phyloP scores from a whole-genome alignment of 2,329 filamentous ascomycete genomes.

The Arachnomyces sp. region DNA sequence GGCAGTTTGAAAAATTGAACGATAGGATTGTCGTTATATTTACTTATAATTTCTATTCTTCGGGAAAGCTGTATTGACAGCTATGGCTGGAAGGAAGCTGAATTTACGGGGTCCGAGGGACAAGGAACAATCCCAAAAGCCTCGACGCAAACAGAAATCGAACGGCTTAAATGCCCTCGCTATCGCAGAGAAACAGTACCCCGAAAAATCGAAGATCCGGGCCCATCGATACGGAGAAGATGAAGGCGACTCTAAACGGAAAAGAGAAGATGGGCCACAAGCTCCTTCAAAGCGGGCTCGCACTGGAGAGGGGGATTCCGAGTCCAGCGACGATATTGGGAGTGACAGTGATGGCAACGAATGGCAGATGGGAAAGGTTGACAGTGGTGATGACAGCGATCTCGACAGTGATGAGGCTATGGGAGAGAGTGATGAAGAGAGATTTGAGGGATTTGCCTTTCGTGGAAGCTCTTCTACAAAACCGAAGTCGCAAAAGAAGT shows the following conservation, averaged over 20 bases:
- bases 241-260: slow-evolving; percentile 40
- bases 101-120: slow-evolving; percentile 33
- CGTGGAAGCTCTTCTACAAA: slow-evolving; percentile 48
- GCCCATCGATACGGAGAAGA: slow-evolving; percentile 52
- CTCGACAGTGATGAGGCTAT: slow-evolving; percentile 75
- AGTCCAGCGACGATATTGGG: slow-evolving; percentile 58
- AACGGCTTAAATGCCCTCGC: slow-evolving; percentile 56
- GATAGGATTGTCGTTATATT: not conserved
- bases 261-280: slow-evolving; percentile 29
- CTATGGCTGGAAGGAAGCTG: slow-evolving; percentile 36
- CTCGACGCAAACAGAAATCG: slow-evolving; percentile 42
- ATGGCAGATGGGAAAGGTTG: slow-evolving; percentile 69
- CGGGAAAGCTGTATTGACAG: slow-evolving; percentile 6
- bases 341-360: slow-evolving; percentile 81
- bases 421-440: slow-evolving; percentile 79
- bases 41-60: not conserved
- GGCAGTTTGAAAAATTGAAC: too few species aligned
- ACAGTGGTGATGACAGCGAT: slow-evolving; percentile 60
- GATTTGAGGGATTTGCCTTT: slow-evolving; percentile 69
- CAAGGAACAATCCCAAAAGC: slow-evolving; percentile 27
- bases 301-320: slow-evolving; percentile 36
- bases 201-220: slow-evolving; percentile 47
- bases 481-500: slow-evolving; percentile 28
- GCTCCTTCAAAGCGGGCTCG: slow-evolving; percentile 37
- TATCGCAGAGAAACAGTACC: slow-evolving; percentile 53